Percentiles rank a stretch among this genome's conserved stretches.
These are phyloP conservation scores for Nicotiana obtusifolia DNA, from an alignment of 257 asterid genomes.

Conservation along the genomic window DNA sequence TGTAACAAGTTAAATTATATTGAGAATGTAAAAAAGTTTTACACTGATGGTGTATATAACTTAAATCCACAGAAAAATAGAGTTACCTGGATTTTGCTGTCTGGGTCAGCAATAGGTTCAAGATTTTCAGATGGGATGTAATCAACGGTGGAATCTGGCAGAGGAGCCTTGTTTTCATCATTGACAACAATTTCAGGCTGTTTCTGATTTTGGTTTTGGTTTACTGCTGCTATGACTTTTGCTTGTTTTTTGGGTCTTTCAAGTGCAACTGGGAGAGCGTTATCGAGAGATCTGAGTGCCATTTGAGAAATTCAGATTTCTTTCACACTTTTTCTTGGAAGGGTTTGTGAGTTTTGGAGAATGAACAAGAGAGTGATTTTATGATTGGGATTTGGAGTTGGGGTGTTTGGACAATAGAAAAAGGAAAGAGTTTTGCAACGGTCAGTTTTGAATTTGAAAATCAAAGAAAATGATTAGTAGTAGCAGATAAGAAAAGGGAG, in stretches of 20 bases:
- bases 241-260: slow-evolving; percentile 81
- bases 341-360: slow-evolving; percentile 3
- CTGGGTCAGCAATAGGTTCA: slow-evolving; percentile 55
- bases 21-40: too few relatives aligned
- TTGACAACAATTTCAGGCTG: slow-evolving; percentile 45
- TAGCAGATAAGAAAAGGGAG: neutral
- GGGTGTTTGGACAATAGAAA: slow-evolving; percentile 14
- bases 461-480: neutral
- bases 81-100: slow-evolving; percentile 50
- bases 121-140: slow-evolving; percentile 64
- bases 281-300: slow-evolving; percentile 86
- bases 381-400: slow-evolving; percentile 18
- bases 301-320: slow-evolving; percentile 24
- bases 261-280: slow-evolving; percentile 49
- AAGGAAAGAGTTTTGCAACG: slow-evolving; percentile 45
- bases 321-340: neutral
- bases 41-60: too few relatives aligned
- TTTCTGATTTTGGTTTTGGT: slow-evolving; percentile 22
- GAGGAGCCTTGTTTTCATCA: slow-evolving; percentile 67
- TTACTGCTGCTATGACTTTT: slow-evolving; percentile 28
- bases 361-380: slow-evolving; percentile 11
- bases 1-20: too few relatives aligned
- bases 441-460: slow-evolving; percentile 60
- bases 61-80: neutral
- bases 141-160: slow-evolving; percentile 62